Conservation (phyloP, 768 basidiomycete genomes). For the Ramaria sp. region DNA sequence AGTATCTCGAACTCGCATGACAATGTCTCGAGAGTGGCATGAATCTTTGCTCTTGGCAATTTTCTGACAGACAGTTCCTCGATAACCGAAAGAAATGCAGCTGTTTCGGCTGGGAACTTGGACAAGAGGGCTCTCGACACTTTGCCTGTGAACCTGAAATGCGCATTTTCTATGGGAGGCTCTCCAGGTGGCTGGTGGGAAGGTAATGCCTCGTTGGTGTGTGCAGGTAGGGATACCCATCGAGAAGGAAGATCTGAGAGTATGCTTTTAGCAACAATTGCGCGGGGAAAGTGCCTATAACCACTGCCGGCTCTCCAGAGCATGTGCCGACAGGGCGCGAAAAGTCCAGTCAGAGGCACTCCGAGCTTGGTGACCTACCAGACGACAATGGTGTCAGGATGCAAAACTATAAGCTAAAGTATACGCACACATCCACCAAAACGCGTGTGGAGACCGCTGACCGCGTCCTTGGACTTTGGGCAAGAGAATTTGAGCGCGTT, state of each 20-base stretch:
- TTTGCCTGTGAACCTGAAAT: not conserved
- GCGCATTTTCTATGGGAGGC: not conserved
- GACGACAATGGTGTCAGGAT: not conserved
- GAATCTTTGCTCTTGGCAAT: not conserved
- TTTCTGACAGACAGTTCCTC: not conserved
- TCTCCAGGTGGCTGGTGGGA: not conserved
- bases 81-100: not conserved
- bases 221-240: not conserved
- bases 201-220: not conserved
- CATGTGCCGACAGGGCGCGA: conserved; percentile 7
- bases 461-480: not conserved
- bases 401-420: not conserved
- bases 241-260: not conserved
- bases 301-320: conserved; percentile 10
- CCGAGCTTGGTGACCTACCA: not conserved
- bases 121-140: not conserved
- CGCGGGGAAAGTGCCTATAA: not conserved
- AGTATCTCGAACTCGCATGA: not conserved
- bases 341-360: not conserved
- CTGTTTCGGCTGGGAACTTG: not conserved
- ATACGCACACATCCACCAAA: conserved; percentile 3
- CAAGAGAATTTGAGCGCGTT: not conserved
- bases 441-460: not conserved
- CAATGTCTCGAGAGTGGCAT: not conserved
- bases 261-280: not conserved